Base-by-base conservation (phyloP, 2,329 filamentous ascomycete species). In the Westerdykella sp. region DNA sequence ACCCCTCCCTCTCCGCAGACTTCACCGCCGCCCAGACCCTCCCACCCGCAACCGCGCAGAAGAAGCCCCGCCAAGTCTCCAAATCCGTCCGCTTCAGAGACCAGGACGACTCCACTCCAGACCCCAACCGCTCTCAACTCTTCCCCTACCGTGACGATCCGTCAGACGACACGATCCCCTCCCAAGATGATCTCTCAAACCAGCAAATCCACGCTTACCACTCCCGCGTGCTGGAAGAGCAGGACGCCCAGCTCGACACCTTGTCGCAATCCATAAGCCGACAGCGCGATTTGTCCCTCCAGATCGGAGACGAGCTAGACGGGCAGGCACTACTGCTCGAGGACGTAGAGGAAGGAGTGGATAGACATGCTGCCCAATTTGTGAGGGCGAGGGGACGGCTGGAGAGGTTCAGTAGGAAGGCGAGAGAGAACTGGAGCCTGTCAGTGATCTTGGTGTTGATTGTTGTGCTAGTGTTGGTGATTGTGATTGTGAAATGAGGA, bases 241-340 rank as follows among this genome's bases (percentile, higher is more conserved):
- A 98, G 69, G 93, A 98, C 62, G 85, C 87, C 52, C 89, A 95
- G 66, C 77, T 98, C n/a, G 91, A 97, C 65, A 76, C 78, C 9
- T 73, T 98, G 4, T 87, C 90, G n/a, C 80, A 82, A 58, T 87
- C 81, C 45, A 96, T 98, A 54, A 79, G 86, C 4, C 80, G 93
- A 32, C 93, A 97, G 72, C 77, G 94, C 39, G 87, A 97, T 71
- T 75, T 98, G 48, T 90, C 85, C 62, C 94, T 96, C 72, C 87
- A 93, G 71, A 97, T 98, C 59, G 91, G 93, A 23, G 87, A 96
- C 65, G 93, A 98, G 74, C 76, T 98, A 30, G 93, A 97, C 57
- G 84, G 82, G 54, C 93, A 98, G 59, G 85, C 94, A 31, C 77
- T 84, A 55, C 75, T 98, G 74, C 74, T 98, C 23, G 91, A 96